Percentiles rank a stretch among this genome's conserved stretches.
Evolutionary conservation across 441 rosid species (phyloP).

Genomic region (Adansonia gregorii): DNA sequence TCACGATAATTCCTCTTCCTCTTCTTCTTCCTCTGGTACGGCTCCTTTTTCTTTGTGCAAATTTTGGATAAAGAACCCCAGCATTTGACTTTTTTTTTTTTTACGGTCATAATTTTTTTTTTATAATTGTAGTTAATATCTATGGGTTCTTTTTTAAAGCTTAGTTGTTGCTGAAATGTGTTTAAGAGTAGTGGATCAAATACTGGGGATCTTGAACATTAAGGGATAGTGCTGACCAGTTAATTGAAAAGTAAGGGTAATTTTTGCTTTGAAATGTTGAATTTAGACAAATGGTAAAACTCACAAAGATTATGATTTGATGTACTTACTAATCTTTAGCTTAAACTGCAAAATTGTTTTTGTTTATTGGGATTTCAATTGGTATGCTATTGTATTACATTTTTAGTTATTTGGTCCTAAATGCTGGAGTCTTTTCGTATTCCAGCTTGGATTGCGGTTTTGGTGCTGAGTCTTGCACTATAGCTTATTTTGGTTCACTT

Average conservation of each 20-base stretch:
- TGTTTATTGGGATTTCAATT: not conserved
- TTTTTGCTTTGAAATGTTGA: slow-evolving; percentile 12
- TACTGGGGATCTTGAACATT: not conserved
- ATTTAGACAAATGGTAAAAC: not conserved
- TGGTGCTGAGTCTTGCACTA: not conserved
- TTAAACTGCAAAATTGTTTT: not conserved
- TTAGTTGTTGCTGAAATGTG: not conserved
- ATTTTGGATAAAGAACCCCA: not conserved
- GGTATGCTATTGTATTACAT: not conserved
- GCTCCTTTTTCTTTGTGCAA: not conserved
- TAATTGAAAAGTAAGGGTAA: not conserved
- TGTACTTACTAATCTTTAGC: not conserved
- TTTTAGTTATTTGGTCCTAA: not conserved
- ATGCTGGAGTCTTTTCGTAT: not conserved
- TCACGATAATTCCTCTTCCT: slow-evolving; percentile 51
- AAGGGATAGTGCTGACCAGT: not conserved
- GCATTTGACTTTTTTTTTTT: not conserved
- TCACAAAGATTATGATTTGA: not conserved
- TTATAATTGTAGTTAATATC: not conserved
- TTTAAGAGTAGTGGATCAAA: not conserved
- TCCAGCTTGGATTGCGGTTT: not conserved
- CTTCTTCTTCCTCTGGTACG: slow-evolving; percentile 41
- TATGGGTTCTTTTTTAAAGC: not conserved
- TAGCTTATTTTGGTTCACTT: too few species aligned
- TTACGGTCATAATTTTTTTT: not conserved